Evolutionary conservation across 2,329 filamentous ascomycete species (phyloP).

Genomic region (Trichoderma sp.): DNA sequence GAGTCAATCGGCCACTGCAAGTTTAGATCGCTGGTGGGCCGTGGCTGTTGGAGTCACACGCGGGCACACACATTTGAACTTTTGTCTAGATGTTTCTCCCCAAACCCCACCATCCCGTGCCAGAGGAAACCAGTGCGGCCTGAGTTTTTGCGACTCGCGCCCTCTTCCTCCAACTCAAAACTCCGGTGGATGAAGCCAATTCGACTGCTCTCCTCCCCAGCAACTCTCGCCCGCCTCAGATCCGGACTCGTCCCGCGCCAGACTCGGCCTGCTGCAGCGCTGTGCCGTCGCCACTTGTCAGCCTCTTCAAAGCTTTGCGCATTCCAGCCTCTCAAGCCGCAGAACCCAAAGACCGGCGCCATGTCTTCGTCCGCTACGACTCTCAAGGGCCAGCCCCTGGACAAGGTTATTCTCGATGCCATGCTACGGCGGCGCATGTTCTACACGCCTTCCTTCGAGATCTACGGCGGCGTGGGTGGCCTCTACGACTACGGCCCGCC

Average conservation of each 20-base stretch:
- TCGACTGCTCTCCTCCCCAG: conserved; percentile 20
- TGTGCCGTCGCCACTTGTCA: conserved; percentile 29
- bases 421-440: conserved; percentile 87
- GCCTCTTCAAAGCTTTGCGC: conserved; percentile 31
- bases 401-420: conserved; percentile 76
- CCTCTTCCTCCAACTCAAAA: conserved; percentile 15
- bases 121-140: conserved; percentile 24
- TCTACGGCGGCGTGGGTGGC: conserved; percentile 84
- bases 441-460: conserved; percentile 93
- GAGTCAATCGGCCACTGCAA: conserved; percentile 13
- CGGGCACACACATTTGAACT: conserved; percentile 3
- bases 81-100: conserved; percentile 15
- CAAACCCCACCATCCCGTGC: conserved; percentile 22
- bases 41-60: conserved; percentile 11
- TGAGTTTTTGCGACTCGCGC: conserved; percentile 30
- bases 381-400: conserved; percentile 84
- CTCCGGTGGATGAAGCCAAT: conserved; percentile 31
- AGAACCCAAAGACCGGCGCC: conserved; percentile 23
- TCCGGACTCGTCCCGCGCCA: conserved; percentile 13
- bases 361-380: conserved; percentile 64
- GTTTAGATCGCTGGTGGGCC: conserved; percentile 1
- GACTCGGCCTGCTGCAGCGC: conserved; percentile 23
- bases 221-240: conserved; percentile 14
- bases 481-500: conserved; percentile 93
- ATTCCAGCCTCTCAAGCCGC: conserved; percentile 29